Percentiles rank a stretch among this genome's conserved stretches.
Conservation (phyloP, 495 filamentous ascomycete genomes). For the Penicillium pulvis region DNA sequence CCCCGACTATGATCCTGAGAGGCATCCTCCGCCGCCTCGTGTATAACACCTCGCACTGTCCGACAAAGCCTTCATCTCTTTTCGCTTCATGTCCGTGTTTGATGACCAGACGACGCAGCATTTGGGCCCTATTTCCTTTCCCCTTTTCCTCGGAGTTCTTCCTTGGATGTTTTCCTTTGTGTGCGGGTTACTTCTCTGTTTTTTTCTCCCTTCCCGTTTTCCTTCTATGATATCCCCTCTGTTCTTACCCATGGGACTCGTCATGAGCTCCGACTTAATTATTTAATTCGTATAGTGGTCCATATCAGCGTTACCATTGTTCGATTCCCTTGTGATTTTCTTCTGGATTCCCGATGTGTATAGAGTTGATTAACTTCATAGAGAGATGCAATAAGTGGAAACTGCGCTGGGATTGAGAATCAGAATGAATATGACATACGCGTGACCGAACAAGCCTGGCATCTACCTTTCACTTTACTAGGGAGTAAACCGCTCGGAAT, state of each 20-base stretch:
- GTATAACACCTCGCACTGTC: slow-evolving; percentile 45
- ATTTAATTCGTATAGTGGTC: slow-evolving; percentile 31
- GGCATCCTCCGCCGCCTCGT: slow-evolving; percentile 31
- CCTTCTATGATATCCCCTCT: slow-evolving; percentile 40
- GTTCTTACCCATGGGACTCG: slow-evolving; percentile 31
- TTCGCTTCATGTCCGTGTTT: slow-evolving; percentile 48
- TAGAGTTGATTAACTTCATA: slow-evolving; percentile 25
- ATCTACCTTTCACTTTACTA: neutral
- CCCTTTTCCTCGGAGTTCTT: slow-evolving; percentile 3
- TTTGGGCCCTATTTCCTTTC: slow-evolving; percentile 36
- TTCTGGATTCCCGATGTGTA: slow-evolving; percentile 25
- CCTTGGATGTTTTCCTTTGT: slow-evolving; percentile 24
- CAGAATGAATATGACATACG: slow-evolving; percentile 23
- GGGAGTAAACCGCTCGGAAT: slow-evolving; percentile 12
- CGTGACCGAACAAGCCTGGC: neutral
- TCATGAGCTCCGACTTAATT: slow-evolving; percentile 31
- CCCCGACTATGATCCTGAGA: slow-evolving; percentile 26
- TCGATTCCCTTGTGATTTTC: slow-evolving; percentile 20
- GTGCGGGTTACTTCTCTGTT: slow-evolving; percentile 16
- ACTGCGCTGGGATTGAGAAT: slow-evolving; percentile 19
- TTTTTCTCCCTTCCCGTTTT: slow-evolving; percentile 20
- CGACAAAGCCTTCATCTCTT: slow-evolving; percentile 25
- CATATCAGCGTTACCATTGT: slow-evolving; percentile 28
- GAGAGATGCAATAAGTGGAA: slow-evolving; percentile 14
- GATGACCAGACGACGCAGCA: slow-evolving; percentile 52